phyloP scores from a whole-genome alignment of 140 eudicot species.

The Stevia rebaudiana region DNA sequence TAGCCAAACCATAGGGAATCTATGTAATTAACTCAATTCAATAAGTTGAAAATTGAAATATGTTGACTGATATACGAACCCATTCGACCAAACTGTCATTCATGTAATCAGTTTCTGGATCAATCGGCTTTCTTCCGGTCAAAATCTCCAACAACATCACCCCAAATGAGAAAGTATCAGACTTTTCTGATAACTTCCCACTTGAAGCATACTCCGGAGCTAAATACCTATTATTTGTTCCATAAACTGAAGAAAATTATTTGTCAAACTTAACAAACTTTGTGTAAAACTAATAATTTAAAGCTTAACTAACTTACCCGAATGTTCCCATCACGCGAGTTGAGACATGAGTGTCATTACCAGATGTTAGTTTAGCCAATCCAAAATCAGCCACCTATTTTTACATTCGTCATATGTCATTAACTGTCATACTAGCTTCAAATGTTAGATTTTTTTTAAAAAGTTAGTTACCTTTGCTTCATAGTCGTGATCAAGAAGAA shows the following conservation, averaged over 20 bases:
- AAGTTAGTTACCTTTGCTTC: constrained; percentile 78
- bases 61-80: constrained; percentile 37
- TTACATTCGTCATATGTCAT: neutral
- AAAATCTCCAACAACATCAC: constrained; percentile 72
- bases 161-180: constrained; percentile 78
- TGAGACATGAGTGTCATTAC: constrained; percentile 73
- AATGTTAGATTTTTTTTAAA: too few relatives aligned
- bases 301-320: constrained; percentile 40
- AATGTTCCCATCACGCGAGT: constrained; percentile 96
- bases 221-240: constrained; percentile 43
- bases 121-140: constrained; percentile 64
- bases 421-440: neutral
- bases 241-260: constrained; percentile 8
- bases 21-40: too few relatives aligned
- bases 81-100: constrained; percentile 75
- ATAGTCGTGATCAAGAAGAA: constrained; percentile 54
- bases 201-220: constrained; percentile 88
- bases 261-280: constrained; percentile 4
- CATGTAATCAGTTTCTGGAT: constrained; percentile 30
- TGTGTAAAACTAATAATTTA: neutral
- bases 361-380: constrained; percentile 71
- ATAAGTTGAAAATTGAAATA: neutral
- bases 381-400: constrained; percentile 88
- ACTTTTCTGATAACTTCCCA: constrained; percentile 67
- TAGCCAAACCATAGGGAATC: too few relatives aligned